Evolutionary conservation across 1,284 basidiomycete species (phyloP).

Genomic region (Earliella scabrosa): DNA sequence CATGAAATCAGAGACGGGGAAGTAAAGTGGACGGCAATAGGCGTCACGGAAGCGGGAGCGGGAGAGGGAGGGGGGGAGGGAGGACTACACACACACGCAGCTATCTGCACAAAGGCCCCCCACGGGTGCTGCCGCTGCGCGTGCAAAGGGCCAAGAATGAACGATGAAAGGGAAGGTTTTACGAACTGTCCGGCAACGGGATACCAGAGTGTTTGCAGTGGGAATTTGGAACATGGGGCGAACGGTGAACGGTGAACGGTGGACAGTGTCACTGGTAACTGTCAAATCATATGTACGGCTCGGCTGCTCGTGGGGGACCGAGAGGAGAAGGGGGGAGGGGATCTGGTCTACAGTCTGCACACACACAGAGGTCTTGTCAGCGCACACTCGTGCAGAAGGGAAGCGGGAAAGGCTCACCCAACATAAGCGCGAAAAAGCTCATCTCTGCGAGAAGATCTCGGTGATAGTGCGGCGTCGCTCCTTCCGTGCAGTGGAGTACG

Average conservation of each 20-base stretch:
- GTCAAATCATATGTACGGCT: neutral
- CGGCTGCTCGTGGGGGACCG: neutral
- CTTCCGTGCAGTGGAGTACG: conserved; percentile 39
- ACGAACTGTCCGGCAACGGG: conserved; percentile 20
- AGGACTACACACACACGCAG: neutral
- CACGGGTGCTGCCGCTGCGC: conserved; percentile 12
- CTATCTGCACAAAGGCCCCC: neutral
- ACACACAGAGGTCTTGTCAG: neutral
- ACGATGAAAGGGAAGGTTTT: conserved; percentile 13
- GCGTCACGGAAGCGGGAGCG: neutral
- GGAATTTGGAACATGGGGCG: neutral
- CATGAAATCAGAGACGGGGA: conserved; percentile 12
- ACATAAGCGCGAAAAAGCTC: conserved; percentile 14
- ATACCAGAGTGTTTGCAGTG: conserved; percentile 9
- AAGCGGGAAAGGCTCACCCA: conserved; percentile 5
- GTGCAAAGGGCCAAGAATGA: conserved; percentile 17
- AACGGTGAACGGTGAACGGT: too few species aligned
- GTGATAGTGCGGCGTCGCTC: conserved; percentile 54
- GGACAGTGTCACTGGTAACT: too few species aligned
- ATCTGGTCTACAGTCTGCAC: conserved; percentile 19
- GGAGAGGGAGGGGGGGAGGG: conserved; percentile 1
- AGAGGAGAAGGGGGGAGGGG: neutral
- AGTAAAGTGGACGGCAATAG: neutral
- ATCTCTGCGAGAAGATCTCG: conserved; percentile 46
- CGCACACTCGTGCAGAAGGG: neutral